Conservation (phyloP, 768 basidiomycete genomes). For the Tricholoma bakamatsutake region DNA sequence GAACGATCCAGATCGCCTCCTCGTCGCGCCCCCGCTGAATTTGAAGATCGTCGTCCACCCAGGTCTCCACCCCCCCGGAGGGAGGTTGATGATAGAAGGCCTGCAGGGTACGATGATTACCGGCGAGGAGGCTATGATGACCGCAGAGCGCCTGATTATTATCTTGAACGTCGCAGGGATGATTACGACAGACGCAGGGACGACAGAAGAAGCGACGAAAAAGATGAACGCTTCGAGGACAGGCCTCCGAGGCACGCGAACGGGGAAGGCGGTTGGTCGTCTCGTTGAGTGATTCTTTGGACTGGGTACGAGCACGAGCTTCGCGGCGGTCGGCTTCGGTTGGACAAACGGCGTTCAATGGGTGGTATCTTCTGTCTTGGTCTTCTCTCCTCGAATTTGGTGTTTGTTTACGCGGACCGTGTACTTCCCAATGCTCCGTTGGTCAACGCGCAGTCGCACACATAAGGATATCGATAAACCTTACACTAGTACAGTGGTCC, state of each 20-base stretch:
- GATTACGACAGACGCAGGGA: conserved; percentile 64
- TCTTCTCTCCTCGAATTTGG: conserved; percentile 40
- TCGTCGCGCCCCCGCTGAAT: conserved; percentile 50
- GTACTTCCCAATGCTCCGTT: conserved; percentile 34
- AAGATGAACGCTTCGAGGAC: conserved; percentile 77
- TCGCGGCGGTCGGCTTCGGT: conserved; percentile 26
- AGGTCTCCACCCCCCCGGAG: conserved; percentile 79
- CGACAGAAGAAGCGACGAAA: conserved; percentile 78
- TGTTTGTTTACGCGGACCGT: conserved; percentile 52
- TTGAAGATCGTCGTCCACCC: conserved; percentile 66
- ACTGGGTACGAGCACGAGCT: conserved; percentile 14
- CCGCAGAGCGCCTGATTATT: conserved; percentile 77
- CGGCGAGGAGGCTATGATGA: conserved; percentile 82
- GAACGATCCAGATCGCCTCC: conserved; percentile 82
- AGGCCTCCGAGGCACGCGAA: conserved; percentile 67
- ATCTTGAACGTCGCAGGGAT: conserved; percentile 87
- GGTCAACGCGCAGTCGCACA: conserved; percentile 34
- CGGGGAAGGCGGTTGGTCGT: conserved; percentile 67
- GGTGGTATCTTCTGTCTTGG: conserved; percentile 47
- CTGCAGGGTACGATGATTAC: conserved; percentile 90
- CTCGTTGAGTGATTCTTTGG: conserved; percentile 48
- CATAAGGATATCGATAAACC: conserved; percentile 20
- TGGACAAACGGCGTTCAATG: conserved; percentile 32
- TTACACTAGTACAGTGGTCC: background rate
- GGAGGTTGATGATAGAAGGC: conserved; percentile 79